Conservation (phyloP, 768 basidiomycete genomes). For the Fibroporia radiculosa region DNA sequence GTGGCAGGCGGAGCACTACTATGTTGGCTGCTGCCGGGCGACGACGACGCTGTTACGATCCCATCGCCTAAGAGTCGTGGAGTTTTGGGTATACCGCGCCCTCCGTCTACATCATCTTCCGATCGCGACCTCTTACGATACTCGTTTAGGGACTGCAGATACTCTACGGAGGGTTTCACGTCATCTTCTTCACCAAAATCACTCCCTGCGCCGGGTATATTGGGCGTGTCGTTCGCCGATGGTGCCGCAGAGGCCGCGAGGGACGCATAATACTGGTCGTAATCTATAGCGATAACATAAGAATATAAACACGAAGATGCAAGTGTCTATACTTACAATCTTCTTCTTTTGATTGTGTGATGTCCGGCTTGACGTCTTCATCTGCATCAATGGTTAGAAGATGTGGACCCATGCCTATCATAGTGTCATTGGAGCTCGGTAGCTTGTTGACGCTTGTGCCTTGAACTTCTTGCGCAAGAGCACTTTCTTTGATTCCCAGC, state of each 20-base stretch:
- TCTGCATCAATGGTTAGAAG: slow-evolving; percentile 18
- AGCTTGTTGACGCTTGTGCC: slow-evolving; percentile 19
- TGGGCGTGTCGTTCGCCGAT: slow-evolving; percentile 56
- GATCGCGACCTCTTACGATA: slow-evolving; percentile 71
- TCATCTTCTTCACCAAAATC: slow-evolving; percentile 64
- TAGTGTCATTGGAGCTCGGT: slow-evolving; percentile 59
- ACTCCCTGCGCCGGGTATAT: slow-evolving; percentile 38
- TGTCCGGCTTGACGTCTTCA: slow-evolving; percentile 37
- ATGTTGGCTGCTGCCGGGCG: slow-evolving; percentile 4
- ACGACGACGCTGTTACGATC: slow-evolving; percentile 4
- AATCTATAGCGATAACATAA: slow-evolving; percentile 37
- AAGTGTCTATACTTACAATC: slow-evolving; percentile 49
- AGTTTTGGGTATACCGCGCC: slow-evolving; percentile 12
- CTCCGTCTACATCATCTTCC: slow-evolving; percentile 31
- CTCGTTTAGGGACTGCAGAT: slow-evolving; percentile 62
- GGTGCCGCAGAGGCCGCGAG: slow-evolving; percentile 56
- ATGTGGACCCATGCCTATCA: slow-evolving; percentile 31
- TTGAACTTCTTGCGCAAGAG: slow-evolving; percentile 34
- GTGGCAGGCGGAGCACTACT: background rate
- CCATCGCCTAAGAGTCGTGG: slow-evolving; percentile 17
- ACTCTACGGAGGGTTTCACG: slow-evolving; percentile 55
- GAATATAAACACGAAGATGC: background rate
- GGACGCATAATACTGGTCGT: slow-evolving; percentile 78
- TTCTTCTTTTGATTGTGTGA: slow-evolving; percentile 40
- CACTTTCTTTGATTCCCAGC: slow-evolving; percentile 68